Evolutionary conservation across 352 stramenopile species (phyloP).

Genomic region (Phytopythium oedochilum): DNA sequence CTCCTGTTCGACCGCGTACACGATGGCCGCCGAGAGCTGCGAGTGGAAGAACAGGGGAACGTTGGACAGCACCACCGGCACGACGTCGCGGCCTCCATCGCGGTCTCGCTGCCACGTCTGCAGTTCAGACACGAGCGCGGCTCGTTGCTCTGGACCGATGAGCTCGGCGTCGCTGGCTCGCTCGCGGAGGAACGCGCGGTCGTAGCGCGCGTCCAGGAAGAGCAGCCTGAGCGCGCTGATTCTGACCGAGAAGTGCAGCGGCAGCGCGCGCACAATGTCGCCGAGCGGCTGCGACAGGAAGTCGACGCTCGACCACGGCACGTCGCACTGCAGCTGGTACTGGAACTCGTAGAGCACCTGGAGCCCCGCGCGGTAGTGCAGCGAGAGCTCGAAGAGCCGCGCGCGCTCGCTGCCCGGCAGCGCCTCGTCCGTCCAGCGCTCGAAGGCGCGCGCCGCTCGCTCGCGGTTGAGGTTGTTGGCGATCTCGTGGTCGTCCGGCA

Average conservation of each 20-base stretch:
- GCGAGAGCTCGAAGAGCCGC: constrained; percentile 22
- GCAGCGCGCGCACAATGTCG: constrained; percentile 26
- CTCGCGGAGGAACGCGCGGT: constrained; percentile 39
- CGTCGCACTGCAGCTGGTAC: constrained; percentile 48
- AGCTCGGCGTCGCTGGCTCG: constrained; percentile 10
- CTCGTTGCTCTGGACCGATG: constrained; percentile 25
- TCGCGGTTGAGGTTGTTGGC: constrained; percentile 71
- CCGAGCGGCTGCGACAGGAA: constrained; percentile 32
- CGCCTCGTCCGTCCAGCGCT: background rate
- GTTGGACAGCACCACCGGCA: constrained; percentile 36
- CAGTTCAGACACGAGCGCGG: constrained; percentile 10
- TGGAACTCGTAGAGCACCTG: constrained; percentile 70
- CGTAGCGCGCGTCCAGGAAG: constrained; percentile 59
- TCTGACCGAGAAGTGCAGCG: constrained; percentile 39
- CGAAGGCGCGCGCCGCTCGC: constrained; percentile 28
- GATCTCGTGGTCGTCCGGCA: constrained; percentile 76
- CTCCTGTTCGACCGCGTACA: constrained; percentile 52
- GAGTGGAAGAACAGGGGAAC: constrained; percentile 76
- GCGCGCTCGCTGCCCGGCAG: constrained; percentile 12
- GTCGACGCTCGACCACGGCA: constrained; percentile 31
- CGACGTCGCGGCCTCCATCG: background rate
- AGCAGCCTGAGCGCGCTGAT: constrained; percentile 44
- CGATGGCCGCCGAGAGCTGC: constrained; percentile 34
- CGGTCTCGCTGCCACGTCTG: constrained; percentile 11
- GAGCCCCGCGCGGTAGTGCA: constrained; percentile 54